These are phyloP conservation scores for Picea engelmannii DNA, from an alignment of 83 land plant genomes.

Conservation along the genomic window DNA sequence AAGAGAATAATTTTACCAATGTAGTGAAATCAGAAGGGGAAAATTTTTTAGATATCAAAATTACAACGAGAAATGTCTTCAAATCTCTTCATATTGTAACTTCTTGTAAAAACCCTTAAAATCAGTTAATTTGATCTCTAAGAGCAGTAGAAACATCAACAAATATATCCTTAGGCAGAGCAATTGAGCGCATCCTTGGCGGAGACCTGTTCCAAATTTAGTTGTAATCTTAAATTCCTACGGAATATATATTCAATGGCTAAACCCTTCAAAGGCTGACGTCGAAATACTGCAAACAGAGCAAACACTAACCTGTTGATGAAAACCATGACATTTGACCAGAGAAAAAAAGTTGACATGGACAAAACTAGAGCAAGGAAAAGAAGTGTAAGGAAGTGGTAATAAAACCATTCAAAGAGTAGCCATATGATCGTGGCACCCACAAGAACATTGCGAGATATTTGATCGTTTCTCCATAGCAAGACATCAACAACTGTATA, in stretches of 20 bases:
- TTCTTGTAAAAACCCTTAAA: slow-evolving; percentile 58
- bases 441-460: slow-evolving; percentile 46
- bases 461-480: slow-evolving; percentile 65
- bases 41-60: background rate
- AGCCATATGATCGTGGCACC: slow-evolving; percentile 68
- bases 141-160: slow-evolving; percentile 33
- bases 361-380: slow-evolving; percentile 39
- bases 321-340: slow-evolving; percentile 66
- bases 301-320: slow-evolving; percentile 58
- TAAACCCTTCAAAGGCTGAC: too few species aligned
- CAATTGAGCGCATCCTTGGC: slow-evolving; percentile 47
- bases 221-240: background rate
- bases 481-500: slow-evolving; percentile 74
- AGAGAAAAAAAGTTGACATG: slow-evolving; percentile 64
- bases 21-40: background rate
- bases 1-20: background rate
- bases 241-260: too few species aligned
- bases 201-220: slow-evolving; percentile 32
- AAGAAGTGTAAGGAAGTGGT: slow-evolving; percentile 52
- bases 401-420: slow-evolving; percentile 69
- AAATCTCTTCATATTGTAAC: slow-evolving; percentile 63
- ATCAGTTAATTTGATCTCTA: slow-evolving; percentile 51
- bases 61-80: slow-evolving; percentile 63
- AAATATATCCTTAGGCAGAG: slow-evolving; percentile 60
- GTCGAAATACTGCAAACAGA: background rate